A percentile compares a stretch with the other conserved stretches of the same genome.
These are phyloP conservation scores for Diaporthe australafricana DNA, from an alignment of 2,329 filamentous ascomycete species.

Conservation along the genomic window DNA sequence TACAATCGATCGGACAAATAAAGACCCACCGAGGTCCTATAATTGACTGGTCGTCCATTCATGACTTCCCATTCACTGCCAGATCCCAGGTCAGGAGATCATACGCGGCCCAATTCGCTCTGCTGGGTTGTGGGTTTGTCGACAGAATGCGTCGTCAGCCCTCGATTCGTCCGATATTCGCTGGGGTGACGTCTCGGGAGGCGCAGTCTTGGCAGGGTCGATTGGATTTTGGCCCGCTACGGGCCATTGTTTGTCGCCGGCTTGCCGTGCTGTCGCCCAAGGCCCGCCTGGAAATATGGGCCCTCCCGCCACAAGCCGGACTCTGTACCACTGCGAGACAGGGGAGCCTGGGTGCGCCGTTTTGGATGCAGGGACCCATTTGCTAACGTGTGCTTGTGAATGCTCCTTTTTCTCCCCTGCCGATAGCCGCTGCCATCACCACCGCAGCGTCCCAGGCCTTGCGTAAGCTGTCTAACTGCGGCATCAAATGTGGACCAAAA, in stretches of 20 bases:
- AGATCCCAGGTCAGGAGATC: neutral
- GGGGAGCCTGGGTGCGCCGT: neutral
- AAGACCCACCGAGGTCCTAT: neutral
- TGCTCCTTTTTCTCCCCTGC: slow-evolving; percentile 1
- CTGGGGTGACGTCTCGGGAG: slow-evolving; percentile 32
- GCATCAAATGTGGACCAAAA: slow-evolving; percentile 29
- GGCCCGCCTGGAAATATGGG: neutral
- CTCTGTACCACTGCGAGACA: neutral
- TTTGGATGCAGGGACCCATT: neutral
- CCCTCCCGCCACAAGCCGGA: neutral
- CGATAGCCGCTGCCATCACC: slow-evolving; percentile 5
- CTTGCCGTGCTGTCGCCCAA: neutral
- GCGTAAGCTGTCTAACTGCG: slow-evolving; percentile 31
- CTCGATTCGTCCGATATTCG: slow-evolving; percentile 6
- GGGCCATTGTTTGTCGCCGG: neutral
- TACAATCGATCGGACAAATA: neutral
- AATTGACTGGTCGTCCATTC: neutral
- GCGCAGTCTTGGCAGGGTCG: slow-evolving; percentile 28
- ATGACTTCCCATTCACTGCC: neutral
- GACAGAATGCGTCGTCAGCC: neutral
- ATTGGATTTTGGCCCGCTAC: slow-evolving; percentile 20
- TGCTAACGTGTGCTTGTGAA: neutral
- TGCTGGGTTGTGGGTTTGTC: neutral
- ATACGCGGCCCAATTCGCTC: neutral
- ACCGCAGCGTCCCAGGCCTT: neutral